Evolutionary conservation across 495 filamentous ascomycete genomes (phyloP).

Genomic region (Aspergillus bertholletiae): DNA sequence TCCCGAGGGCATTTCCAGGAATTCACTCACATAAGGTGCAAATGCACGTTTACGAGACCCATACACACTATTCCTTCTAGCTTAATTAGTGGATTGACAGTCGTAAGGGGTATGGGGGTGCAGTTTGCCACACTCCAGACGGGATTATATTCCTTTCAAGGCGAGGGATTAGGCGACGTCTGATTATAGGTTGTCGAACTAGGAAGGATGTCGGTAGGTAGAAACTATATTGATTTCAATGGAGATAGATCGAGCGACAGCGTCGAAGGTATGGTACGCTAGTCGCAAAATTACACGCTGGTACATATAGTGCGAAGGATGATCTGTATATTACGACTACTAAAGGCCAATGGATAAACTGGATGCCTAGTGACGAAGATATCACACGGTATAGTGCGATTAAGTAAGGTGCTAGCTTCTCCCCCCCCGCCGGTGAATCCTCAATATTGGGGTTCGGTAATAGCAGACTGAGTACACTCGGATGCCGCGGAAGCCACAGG

Average conservation of each 20-base stretch:
- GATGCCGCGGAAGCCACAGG: background rate
- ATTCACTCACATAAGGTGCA: background rate
- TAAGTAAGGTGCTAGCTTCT: background rate
- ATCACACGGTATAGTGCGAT: background rate
- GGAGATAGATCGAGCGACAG: background rate
- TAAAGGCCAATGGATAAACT: too few relatives aligned
- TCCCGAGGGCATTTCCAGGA: background rate
- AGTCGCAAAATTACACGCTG: too few relatives aligned
- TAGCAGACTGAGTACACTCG: too few relatives aligned
- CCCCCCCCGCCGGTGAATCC: background rate
- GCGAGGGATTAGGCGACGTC: background rate
- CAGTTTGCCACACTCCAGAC: background rate
- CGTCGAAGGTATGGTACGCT: too few relatives aligned
- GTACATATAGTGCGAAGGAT: too few relatives aligned
- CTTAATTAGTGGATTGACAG: constrained; percentile 1
- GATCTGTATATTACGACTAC: too few relatives aligned
- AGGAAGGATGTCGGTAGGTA: background rate
- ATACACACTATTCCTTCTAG: background rate
- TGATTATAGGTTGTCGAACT: background rate
- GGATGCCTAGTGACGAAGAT: background rate
- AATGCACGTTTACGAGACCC: background rate
- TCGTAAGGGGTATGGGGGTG: background rate
- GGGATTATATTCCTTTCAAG: background rate
- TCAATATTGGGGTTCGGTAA: too few relatives aligned
- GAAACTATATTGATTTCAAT: background rate